A percentile compares a stretch with the other conserved stretches of the same genome.
Evolutionary conservation across 352 stramenopile genomes (phyloP).

Genomic region (Pythium aphanidermatum): DNA sequence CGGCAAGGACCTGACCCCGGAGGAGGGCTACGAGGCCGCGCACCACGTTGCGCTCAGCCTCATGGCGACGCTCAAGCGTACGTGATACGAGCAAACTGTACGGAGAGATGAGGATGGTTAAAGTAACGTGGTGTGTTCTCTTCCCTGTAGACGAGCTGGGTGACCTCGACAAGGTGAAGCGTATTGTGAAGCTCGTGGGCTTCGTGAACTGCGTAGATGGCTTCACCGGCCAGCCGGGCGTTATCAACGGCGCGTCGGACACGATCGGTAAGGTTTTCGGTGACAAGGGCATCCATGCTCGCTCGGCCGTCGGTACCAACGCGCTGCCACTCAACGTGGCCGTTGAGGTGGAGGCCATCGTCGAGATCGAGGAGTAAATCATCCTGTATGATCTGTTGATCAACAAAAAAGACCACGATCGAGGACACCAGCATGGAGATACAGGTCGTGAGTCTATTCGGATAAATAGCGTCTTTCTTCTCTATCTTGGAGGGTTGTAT

Average conservation of each 20-base stretch:
- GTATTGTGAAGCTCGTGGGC: conserved; percentile 94
- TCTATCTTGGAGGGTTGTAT: no score
- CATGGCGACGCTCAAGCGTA: conserved; percentile 87
- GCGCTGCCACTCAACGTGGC: conserved; percentile 94
- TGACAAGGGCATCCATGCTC: conserved; percentile 85
- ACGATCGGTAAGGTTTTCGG: conserved; percentile 89
- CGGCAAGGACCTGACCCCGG: conserved; percentile 79
- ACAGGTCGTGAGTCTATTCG: background rate
- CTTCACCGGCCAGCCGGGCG: conserved; percentile 88
- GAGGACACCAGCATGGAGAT: no score
- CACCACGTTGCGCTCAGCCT: conserved; percentile 88
- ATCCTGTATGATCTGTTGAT: no score
- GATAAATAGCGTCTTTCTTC: no score
- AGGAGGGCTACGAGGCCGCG: conserved; percentile 90
- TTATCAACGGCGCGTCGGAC: conserved; percentile 96
- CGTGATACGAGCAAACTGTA: conserved; percentile 7
- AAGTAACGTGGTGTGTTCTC: no score
- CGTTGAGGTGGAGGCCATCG: conserved; percentile 96
- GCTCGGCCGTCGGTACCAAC: conserved; percentile 96
- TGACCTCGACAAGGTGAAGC: conserved; percentile 92
- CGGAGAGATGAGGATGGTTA: background rate
- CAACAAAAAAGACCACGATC: no score
- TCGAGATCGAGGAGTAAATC: conserved; percentile 89
- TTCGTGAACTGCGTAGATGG: conserved; percentile 95
- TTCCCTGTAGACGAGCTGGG: conserved; percentile 72